Conservation (phyloP, 163 green algal species). For the Chloromonas sp. region DNA sequence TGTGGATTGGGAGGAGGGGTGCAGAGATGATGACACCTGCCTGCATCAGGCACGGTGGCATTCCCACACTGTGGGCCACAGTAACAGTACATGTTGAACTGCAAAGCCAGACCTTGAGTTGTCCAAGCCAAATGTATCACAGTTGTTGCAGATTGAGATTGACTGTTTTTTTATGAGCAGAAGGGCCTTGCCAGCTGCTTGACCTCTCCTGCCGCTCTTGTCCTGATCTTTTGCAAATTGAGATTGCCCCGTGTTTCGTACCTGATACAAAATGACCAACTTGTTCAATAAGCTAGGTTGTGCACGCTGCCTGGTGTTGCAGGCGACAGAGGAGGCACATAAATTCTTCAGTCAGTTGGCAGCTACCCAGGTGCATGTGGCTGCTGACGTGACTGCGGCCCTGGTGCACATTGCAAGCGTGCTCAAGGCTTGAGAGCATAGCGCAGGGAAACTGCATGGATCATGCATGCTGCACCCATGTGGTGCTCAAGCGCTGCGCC, state of each 20-base stretch:
- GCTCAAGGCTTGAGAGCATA: no score
- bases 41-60: background rate
- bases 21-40: background rate
- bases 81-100: background rate
- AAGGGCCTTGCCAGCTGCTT: background rate
- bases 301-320: background rate
- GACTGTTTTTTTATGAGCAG: background rate
- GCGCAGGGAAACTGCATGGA: no score
- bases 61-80: background rate
- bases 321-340: conserved; percentile 10
- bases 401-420: background rate
- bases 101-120: background rate
- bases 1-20: background rate
- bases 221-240: background rate
- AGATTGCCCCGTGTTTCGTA: background rate
- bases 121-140: background rate
- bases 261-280: background rate
- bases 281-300: background rate
- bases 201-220: background rate
- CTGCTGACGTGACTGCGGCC: conserved; percentile 12
- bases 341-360: conserved; percentile 23
- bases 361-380: conserved; percentile 16
- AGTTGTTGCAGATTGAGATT: background rate
- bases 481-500: no score
- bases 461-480: no score